Evolutionary conservation across 768 basidiomycete species (phyloP).

Genomic region (Serendipita sp.): DNA sequence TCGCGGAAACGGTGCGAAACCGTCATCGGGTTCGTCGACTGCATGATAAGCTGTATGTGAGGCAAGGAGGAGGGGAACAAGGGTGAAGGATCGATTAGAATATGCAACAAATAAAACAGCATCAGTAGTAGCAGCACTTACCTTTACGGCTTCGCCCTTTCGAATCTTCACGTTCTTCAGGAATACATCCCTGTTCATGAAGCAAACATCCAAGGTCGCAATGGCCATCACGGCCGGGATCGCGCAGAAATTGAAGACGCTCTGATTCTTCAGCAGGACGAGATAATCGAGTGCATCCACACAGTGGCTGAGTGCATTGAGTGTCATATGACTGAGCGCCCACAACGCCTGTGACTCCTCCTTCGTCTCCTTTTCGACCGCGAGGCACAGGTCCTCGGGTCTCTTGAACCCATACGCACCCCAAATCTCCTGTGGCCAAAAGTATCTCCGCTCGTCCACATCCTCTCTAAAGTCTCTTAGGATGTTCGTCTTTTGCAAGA

Average conservation of each 20-base stretch:
- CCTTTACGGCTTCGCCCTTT: conserved; percentile 74
- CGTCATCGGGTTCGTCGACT: conserved; percentile 80
- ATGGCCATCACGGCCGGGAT: conserved; percentile 93
- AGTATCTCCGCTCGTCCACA: conserved; percentile 63
- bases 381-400: conserved; percentile 45
- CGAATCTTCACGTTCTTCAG: conserved; percentile 86
- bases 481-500: conserved; percentile 97
- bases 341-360: conserved; percentile 39
- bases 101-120: neutral
- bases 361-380: conserved; percentile 33
- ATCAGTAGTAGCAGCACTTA: conserved; percentile 23
- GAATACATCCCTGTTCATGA: conserved; percentile 84
- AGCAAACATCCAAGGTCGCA: conserved; percentile 80
- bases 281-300: conserved; percentile 85
- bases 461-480: conserved; percentile 93
- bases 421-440: conserved; percentile 96
- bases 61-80: too few species aligned
- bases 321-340: conserved; percentile 76
- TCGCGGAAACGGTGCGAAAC: conserved; percentile 79
- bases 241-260: conserved; percentile 89
- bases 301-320: conserved; percentile 75
- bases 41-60: conserved; percentile 82
- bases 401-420: conserved; percentile 57
- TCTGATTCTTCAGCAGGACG: conserved; percentile 71
- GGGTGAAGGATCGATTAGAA: too few species aligned